phyloP scores from a whole-genome alignment of 108 stramenopile genomes.

The Licmophora abbreviata region DNA sequence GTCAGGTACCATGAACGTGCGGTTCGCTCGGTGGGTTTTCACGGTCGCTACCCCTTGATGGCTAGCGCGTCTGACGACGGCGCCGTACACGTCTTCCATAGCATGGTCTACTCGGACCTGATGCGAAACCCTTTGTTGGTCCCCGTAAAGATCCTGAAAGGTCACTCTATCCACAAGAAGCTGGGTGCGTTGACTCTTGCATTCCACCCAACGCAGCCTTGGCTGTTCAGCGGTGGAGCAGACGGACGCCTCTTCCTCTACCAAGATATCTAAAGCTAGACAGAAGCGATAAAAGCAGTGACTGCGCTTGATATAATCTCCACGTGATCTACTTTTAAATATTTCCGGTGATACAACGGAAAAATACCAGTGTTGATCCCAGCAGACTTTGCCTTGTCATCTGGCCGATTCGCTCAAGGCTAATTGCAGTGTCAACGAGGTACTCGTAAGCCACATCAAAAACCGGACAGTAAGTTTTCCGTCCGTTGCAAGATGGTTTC shows the following conservation, averaged over 20 bases:
- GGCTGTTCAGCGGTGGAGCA: conserved; percentile 95
- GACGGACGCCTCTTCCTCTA: conserved; percentile 91
- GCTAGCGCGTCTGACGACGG: conserved; percentile 98
- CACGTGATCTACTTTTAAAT: too few relatives aligned
- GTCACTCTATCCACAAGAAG: conserved; percentile 72
- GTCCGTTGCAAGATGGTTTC: too few relatives aligned
- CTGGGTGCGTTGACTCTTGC: conserved; percentile 81
- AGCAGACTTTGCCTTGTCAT: too few relatives aligned
- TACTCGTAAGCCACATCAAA: too few relatives aligned
- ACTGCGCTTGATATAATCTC: too few relatives aligned
- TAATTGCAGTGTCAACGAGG: too few relatives aligned
- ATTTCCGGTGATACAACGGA: too few relatives aligned
- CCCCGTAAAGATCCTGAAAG: conserved; percentile 95
- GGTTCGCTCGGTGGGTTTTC: conserved; percentile 71
- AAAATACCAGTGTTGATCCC: too few relatives aligned
- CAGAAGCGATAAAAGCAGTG: not conserved
- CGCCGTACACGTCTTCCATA: conserved; percentile 95
- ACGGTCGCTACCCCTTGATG: conserved; percentile 91
- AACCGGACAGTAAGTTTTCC: too few relatives aligned
- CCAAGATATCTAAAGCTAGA: conserved; percentile 78
- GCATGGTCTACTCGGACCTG: conserved; percentile 92
- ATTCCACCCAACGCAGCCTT: conserved; percentile 98
- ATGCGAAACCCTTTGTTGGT: conserved; percentile 95
- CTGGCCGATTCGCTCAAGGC: too few relatives aligned
- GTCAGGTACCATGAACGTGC: conserved; percentile 95